phyloP scores from a whole-genome alignment of 805 yeast genomes.

The Lipomyces sp. region DNA sequence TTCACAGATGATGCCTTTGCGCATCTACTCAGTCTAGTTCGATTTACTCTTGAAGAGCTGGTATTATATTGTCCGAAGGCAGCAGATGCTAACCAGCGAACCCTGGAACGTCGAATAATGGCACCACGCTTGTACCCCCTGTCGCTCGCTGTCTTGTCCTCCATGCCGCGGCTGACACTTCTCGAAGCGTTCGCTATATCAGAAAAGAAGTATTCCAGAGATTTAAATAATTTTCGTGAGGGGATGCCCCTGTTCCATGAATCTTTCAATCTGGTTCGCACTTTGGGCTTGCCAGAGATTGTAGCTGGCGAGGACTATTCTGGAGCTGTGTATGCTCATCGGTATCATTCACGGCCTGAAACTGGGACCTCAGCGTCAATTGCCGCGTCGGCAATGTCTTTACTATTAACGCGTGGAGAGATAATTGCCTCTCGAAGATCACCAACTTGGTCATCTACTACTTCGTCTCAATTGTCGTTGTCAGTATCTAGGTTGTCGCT shows the following conservation, averaged over 20 bases:
- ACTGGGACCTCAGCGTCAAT: background rate
- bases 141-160: background rate
- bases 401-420: background rate
- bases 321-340: conserved; percentile 4
- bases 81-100: background rate
- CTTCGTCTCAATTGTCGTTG: background rate
- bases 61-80: background rate
- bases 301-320: conserved; percentile 1
- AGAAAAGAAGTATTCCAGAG: background rate
- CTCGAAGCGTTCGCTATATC: conserved; percentile 4
- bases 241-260: background rate
- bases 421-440: background rate
- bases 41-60: conserved; percentile 2
- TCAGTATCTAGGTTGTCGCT: background rate
- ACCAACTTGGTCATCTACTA: background rate
- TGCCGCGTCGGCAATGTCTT: background rate
- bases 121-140: background rate
- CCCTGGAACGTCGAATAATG: background rate
- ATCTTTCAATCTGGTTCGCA: background rate
- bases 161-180: background rate
- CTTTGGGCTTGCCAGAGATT: conserved; percentile 5
- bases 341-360: conserved; percentile 4
- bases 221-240: background rate
- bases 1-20: background rate
- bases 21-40: background rate